Base-by-base conservation (phyloP, 2,329 filamentous ascomycete genomes). In the Fusarium equiseti region DNA sequence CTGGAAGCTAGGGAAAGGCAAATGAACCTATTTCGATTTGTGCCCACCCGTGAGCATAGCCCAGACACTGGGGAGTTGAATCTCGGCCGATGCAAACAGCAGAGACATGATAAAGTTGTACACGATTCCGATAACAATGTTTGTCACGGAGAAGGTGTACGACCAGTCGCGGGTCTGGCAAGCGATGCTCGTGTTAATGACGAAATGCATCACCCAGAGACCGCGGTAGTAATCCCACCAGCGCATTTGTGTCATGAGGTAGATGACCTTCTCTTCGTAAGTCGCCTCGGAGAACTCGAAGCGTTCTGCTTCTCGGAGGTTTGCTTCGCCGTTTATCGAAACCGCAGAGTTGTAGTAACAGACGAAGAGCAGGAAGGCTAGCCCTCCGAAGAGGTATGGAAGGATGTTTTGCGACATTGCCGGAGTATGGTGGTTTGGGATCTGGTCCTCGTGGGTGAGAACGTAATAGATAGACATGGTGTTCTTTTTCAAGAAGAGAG, bases 181-280 rank as follows among this genome's bases (percentile, higher is more conserved):
- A 22, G 15, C 53, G 13, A 50, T 18, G 11, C 18, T 16, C 6
- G 49, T 6, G 11, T 38, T 22, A 11, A 50, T 9, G 10, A 22
- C 24, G 16, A 56, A 5, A 8, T 38, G 11, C 53, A 56, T 56
- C 5, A 29, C 3, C 35, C 59, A 62, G 3, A 62, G 44, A 10
- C 59, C 29, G 12, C 31, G 18, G 26, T 62, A 53, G 6, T 44
- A 52, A 22, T 62, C 59, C 59, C 38, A 31, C 20, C 29, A 20
- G 13, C 59, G 59, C 12, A 13, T 16, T 8, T 62, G 45, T 2
- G 15, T 20, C 24, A 42, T 42, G n/a, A 53, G 50, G n/a, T 53
- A 43, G 13, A 18, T 53, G 18, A 53, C 10, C 7, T 53, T 53
- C 7, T 42, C 50, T 8, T 29, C 24, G 7, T 22, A 18, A 1